phyloP scores from a whole-genome alignment of 768 basidiomycete genomes.

The Hypholoma sublateritium region DNA sequence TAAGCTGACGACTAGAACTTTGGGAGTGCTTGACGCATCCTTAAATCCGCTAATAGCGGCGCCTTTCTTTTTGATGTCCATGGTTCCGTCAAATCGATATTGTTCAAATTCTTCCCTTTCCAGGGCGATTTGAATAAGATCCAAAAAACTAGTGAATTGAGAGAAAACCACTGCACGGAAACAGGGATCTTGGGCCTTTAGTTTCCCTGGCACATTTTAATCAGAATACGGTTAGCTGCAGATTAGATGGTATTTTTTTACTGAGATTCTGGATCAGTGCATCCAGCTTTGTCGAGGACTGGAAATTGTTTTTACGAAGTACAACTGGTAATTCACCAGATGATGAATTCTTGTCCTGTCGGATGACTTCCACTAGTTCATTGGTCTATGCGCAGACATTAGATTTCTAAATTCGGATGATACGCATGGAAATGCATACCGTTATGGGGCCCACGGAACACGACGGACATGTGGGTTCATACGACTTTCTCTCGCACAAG shows the following conservation, averaged over 20 bases:
- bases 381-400: conserved; percentile 38
- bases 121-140: conserved; percentile 72
- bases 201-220: conserved; percentile 23
- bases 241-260: conserved; percentile 26
- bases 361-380: conserved; percentile 65
- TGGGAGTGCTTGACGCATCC: conserved; percentile 62
- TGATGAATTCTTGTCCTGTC: conserved; percentile 26
- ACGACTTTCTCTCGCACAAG: conserved; percentile 64
- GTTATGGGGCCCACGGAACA: conserved; percentile 73
- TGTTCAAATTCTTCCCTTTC: conserved; percentile 67
- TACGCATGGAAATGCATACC: conserved; percentile 27
- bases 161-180: conserved; percentile 89
- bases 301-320: conserved; percentile 80
- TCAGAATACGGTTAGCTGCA: neutral
- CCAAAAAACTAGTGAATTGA: conserved; percentile 86
- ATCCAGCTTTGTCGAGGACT: conserved; percentile 88
- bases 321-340: conserved; percentile 43
- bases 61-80: conserved; percentile 82
- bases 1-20: conserved; percentile 75
- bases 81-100: conserved; percentile 89
- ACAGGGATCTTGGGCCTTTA: conserved; percentile 69
- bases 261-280: conserved; percentile 77
- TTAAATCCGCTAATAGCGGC: conserved; percentile 80
- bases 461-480: conserved; percentile 76
- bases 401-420: neutral